phyloP scores from a whole-genome alignment of 805 yeast genomes.

The Yamadazyma akitaensis region DNA sequence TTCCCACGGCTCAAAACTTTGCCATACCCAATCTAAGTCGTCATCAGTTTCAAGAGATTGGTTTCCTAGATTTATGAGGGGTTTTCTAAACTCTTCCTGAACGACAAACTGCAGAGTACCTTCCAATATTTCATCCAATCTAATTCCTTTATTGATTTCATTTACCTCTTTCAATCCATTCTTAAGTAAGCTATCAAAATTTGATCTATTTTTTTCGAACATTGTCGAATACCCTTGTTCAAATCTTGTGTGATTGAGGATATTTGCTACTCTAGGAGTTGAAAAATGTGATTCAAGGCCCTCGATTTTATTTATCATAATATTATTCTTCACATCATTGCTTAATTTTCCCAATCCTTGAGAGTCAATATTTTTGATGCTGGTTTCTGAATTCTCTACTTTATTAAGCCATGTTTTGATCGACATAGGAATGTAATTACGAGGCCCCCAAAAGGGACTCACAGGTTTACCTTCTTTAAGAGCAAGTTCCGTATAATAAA shows the following conservation, averaged over 20 bases:
- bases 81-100: slow-evolving; percentile 31
- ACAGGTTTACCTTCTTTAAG: slow-evolving; percentile 45
- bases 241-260: slow-evolving; percentile 22
- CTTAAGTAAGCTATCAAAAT: slow-evolving; percentile 19
- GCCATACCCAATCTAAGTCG: slow-evolving; percentile 44
- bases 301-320: background rate
- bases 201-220: slow-evolving; percentile 20
- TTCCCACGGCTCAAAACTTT: slow-evolving; percentile 45
- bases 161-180: slow-evolving; percentile 27
- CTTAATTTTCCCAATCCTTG: background rate
- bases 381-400: background rate
- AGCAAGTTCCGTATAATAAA: slow-evolving; percentile 49
- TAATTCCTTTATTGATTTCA: slow-evolving; percentile 35
- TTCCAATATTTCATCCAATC: slow-evolving; percentile 34
- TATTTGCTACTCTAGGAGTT: background rate
- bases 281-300: background rate
- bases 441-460: slow-evolving; percentile 68
- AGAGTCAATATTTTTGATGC: background rate
- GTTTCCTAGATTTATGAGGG: slow-evolving; percentile 36
- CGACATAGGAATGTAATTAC: slow-evolving; percentile 51
- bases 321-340: background rate
- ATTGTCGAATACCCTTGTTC: slow-evolving; percentile 29
- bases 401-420: slow-evolving; percentile 8
- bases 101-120: slow-evolving; percentile 22
- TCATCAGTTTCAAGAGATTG: slow-evolving; percentile 36